Percentiles rank a stretch among this genome's conserved stretches.
phyloP scores from a whole-genome alignment of 768 basidiomycete species.

The Antrodiella citrinella region DNA sequence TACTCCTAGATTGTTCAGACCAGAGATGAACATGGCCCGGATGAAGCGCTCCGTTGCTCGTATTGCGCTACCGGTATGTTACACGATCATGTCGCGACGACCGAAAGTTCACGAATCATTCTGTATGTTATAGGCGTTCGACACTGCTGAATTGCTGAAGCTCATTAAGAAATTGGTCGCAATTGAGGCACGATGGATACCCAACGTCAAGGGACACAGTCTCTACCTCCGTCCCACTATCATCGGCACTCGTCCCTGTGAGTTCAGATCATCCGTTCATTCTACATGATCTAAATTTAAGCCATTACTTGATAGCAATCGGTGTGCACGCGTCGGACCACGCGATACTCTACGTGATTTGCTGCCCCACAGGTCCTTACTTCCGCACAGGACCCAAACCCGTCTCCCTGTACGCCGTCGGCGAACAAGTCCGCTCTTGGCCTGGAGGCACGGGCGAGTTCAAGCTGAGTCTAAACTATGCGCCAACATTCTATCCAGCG shows the following conservation, averaged over 20 bases:
- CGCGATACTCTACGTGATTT: slow-evolving; percentile 81
- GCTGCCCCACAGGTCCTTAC: slow-evolving; percentile 53
- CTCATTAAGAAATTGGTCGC: slow-evolving; percentile 60
- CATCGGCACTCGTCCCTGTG: slow-evolving; percentile 38
- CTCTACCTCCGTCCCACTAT: slow-evolving; percentile 84
- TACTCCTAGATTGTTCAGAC: slow-evolving; percentile 70
- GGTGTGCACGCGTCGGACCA: slow-evolving; percentile 71
- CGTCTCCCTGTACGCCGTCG: slow-evolving; percentile 40
- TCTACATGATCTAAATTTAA: neutral
- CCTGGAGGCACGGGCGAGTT: slow-evolving; percentile 50
- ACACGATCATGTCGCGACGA: neutral
- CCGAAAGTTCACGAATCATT: neutral
- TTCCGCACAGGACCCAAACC: slow-evolving; percentile 42
- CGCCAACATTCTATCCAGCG: slow-evolving; percentile 37
- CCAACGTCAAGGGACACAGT: slow-evolving; percentile 60
- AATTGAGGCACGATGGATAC: slow-evolving; percentile 83
- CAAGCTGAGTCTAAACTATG: slow-evolving; percentile 42
- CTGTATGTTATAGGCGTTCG: slow-evolving; percentile 31
- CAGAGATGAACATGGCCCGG: slow-evolving; percentile 79
- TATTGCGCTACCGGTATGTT: slow-evolving; percentile 61
- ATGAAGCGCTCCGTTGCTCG: slow-evolving; percentile 62
- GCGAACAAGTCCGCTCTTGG: slow-evolving; percentile 41
- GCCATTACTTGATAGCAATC: slow-evolving; percentile 24
- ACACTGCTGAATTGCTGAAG: slow-evolving; percentile 37
- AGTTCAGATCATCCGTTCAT: slow-evolving; percentile 4